phyloP scores from a whole-genome alignment of 2,329 filamentous ascomycete genomes.

The Magnaporthiopsis rhizophila region DNA sequence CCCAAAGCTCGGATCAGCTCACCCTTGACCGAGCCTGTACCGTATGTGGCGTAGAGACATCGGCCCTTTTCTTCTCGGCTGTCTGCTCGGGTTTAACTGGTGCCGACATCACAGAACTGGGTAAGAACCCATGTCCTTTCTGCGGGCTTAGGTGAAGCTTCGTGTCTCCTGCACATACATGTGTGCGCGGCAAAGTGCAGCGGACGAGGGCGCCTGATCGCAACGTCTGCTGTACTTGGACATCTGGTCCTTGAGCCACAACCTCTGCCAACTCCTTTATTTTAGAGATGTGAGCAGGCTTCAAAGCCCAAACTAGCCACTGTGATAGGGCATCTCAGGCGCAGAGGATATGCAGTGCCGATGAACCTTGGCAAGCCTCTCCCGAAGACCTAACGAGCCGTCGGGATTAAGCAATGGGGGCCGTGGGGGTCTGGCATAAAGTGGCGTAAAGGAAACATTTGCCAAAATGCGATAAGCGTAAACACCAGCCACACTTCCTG shows the following conservation, averaged over 20 bases:
- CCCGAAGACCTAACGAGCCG: not conserved
- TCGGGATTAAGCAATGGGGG: not conserved
- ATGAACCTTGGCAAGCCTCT: not conserved
- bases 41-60: not conserved
- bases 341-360: not conserved
- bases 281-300: not conserved
- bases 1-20: not conserved
- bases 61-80: not conserved
- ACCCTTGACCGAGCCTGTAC: not conserved
- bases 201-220: too few species aligned
- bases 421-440: not conserved
- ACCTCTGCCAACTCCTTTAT: too few species aligned
- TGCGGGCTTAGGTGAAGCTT: too few species aligned
- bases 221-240: not conserved
- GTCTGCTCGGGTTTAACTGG: not conserved
- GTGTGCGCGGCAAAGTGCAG: too few species aligned
- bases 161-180: too few species aligned
- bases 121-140: too few species aligned
- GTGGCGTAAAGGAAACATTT: not conserved
- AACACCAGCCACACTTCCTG: too few species aligned
- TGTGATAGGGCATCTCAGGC: not conserved
- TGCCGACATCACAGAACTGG: not conserved
- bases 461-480: too few species aligned
- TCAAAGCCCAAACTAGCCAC: not conserved
- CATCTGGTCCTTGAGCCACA: too few species aligned